Evolutionary conservation across 331 rosid genomes (phyloP).

Genomic region (Prunus yedoensis): DNA sequence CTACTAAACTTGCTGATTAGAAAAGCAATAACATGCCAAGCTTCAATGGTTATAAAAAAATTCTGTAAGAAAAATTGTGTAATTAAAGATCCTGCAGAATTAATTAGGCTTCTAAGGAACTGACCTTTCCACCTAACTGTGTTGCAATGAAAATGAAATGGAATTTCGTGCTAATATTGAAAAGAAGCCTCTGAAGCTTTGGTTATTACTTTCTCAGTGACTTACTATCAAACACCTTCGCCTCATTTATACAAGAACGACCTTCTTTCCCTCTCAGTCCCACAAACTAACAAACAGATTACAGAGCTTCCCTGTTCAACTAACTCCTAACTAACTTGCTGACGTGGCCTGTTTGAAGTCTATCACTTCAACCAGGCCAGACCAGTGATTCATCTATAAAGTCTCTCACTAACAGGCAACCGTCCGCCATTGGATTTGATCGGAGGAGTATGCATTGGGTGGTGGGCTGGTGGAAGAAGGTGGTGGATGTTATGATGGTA

Average conservation of each 20-base stretch:
- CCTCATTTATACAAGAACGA: neutral
- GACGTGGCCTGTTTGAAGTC: neutral
- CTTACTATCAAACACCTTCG: neutral
- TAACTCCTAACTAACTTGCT: neutral
- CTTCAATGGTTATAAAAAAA: neutral
- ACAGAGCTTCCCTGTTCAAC: too few relatives aligned
- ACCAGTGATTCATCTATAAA: neutral
- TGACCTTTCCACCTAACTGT: neutral
- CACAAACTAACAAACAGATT: neutral
- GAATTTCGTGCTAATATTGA: neutral
- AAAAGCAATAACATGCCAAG: too few relatives aligned
- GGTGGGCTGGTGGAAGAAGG: too few relatives aligned
- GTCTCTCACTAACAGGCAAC: neutral
- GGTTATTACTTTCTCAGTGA: neutral
- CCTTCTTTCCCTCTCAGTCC: neutral
- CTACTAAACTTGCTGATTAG: neutral
- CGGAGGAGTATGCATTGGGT: too few relatives aligned
- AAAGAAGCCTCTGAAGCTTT: neutral
- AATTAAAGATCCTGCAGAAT: neutral
- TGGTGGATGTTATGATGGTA: too few relatives aligned
- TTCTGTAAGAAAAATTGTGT: neutral
- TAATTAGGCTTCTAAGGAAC: neutral
- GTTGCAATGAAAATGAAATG: neutral
- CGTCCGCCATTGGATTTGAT: too few relatives aligned
- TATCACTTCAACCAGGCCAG: too few relatives aligned